These are phyloP conservation scores for Pseudevernia furfuracea DNA, from an alignment of 495 filamentous ascomycete genomes.

Conservation along the genomic window DNA sequence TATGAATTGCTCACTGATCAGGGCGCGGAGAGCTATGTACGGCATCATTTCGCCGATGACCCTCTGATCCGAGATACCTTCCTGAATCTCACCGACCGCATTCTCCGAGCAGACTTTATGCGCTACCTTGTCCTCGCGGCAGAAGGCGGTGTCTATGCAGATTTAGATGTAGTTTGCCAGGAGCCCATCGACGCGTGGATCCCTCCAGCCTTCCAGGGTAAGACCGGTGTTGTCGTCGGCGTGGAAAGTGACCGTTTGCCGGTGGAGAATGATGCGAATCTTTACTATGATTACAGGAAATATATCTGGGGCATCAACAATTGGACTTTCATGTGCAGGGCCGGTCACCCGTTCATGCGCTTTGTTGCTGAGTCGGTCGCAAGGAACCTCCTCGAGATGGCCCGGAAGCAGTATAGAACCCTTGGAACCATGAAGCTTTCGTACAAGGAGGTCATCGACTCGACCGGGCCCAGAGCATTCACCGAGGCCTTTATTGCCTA, in stretches of 20 bases:
- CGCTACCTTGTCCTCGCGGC: constrained; percentile 48
- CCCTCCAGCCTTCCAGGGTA: constrained; percentile 35
- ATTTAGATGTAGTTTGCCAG: constrained; percentile 40
- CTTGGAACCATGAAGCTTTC: constrained; percentile 51
- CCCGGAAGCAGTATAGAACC: constrained; percentile 43
- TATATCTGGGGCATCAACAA: constrained; percentile 56
- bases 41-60: constrained; percentile 50
- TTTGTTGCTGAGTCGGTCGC: constrained; percentile 53
- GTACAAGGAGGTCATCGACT: constrained; percentile 60
- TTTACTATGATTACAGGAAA: constrained; percentile 46
- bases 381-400: constrained; percentile 48
- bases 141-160: constrained; percentile 39
- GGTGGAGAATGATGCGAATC: constrained; percentile 57
- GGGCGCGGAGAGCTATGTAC: constrained; percentile 52
- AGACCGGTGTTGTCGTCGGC: constrained; percentile 53
- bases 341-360: constrained; percentile 55
- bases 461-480: constrained; percentile 61
- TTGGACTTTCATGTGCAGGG: constrained; percentile 61
- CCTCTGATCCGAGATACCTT: constrained; percentile 51
- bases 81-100: constrained; percentile 46
- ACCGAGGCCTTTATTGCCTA: constrained; percentile 53
- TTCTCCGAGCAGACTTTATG: constrained; percentile 50
- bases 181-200: constrained; percentile 40
- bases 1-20: constrained; percentile 60
- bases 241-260: constrained; percentile 19